Conservation (phyloP, 306 rosid species). For the Alnus glutinosa region DNA sequence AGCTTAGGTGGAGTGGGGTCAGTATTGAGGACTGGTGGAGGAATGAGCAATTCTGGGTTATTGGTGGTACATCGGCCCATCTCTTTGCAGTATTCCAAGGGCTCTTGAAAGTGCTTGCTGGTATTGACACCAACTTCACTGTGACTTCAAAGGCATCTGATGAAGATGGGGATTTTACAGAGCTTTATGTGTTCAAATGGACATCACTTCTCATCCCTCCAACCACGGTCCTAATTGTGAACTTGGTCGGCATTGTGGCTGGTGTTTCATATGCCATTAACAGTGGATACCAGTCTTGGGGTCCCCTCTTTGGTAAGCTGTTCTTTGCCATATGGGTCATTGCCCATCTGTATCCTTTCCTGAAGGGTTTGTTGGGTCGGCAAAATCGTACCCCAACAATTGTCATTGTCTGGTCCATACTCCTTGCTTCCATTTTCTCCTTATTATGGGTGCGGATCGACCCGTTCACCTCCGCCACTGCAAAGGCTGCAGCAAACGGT, state of each 20-base stretch:
- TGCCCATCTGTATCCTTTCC: slow-evolving; percentile 91
- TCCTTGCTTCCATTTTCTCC: slow-evolving; percentile 91
- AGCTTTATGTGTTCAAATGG: slow-evolving; percentile 93
- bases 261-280: slow-evolving; percentile 88
- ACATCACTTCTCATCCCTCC: slow-evolving; percentile 94
- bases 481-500: slow-evolving; percentile 47
- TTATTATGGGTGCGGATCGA: slow-evolving; percentile 92
- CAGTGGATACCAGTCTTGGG: slow-evolving; percentile 97
- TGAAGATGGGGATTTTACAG: slow-evolving; percentile 88
- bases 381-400: slow-evolving; percentile 90
- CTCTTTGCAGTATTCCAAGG: slow-evolving; percentile 98
- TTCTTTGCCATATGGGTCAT: slow-evolving; percentile 92
- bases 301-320: slow-evolving; percentile 81
- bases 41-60: slow-evolving; percentile 98
- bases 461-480: slow-evolving; percentile 58
- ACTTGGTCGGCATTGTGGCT: slow-evolving; percentile 83
- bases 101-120: slow-evolving; percentile 89
- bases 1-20: slow-evolving; percentile 99
- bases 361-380: slow-evolving; percentile 92
- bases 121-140: slow-evolving; percentile 88
- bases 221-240: slow-evolving; percentile 79
- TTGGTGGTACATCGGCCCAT: slow-evolving; percentile 98
- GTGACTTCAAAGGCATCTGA: slow-evolving; percentile 93
- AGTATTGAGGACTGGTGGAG: slow-evolving; percentile 99
- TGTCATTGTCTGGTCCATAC: slow-evolving; percentile 88